These are phyloP conservation scores for Micractinium conductrix DNA, from an alignment of 139 green algal species.

Conservation along the genomic window DNA sequence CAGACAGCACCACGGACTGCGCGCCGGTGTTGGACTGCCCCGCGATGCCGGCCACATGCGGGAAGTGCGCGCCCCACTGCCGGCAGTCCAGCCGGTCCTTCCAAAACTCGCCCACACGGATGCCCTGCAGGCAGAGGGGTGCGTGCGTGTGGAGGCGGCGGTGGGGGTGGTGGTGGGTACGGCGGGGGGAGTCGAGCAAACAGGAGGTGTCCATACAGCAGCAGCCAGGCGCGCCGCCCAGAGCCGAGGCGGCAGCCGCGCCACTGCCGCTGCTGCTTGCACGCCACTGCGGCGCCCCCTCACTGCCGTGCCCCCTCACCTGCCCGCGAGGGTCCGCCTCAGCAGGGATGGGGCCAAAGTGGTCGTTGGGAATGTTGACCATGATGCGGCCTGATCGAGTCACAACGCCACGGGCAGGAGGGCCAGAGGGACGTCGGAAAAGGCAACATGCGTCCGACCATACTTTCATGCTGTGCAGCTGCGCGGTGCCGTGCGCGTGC, in stretches of 20 bases:
- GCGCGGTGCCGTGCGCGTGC: no score
- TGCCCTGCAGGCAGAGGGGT: not conserved
- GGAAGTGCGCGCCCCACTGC: conserved; percentile 95
- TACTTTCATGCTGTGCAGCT: no score
- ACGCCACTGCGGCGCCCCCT: not conserved
- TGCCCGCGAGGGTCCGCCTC: conserved; percentile 83
- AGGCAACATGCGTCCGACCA: no score
- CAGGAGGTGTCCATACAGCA: not conserved
- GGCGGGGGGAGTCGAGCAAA: no score
- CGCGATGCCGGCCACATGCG: conserved; percentile 96
- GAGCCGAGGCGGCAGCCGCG: no score
- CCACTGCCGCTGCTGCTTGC: not conserved
- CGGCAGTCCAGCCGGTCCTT: conserved; percentile 93
- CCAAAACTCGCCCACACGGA: conserved; percentile 87
- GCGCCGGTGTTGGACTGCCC: conserved; percentile 83
- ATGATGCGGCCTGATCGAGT: conserved; percentile 79
- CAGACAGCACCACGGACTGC: conserved; percentile 82
- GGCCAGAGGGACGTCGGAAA: no score
- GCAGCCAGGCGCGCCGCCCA: no score
- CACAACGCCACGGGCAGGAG: not conserved
- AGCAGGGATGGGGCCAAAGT: conserved; percentile 95
- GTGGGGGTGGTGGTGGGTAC: no score
- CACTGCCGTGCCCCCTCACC: conserved; percentile 41
- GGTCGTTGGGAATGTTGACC: conserved; percentile 86
- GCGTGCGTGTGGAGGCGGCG: no score